Evolutionary conservation across 805 yeast species (phyloP).

Genomic region (Teunomyces atbi): DNA sequence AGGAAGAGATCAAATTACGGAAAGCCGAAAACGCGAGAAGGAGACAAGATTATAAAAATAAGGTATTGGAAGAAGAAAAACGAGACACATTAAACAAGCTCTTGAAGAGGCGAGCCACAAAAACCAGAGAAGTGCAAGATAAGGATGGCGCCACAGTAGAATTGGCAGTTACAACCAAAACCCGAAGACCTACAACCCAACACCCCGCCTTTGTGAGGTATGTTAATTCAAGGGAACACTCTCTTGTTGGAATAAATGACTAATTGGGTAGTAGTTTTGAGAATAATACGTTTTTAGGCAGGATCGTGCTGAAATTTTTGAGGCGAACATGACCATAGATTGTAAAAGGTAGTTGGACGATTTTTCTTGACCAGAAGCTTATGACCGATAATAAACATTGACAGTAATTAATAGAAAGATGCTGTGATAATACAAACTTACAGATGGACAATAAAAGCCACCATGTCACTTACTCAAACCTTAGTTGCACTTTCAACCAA

Average conservation of each 20-base stretch:
- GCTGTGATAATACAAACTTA: background rate
- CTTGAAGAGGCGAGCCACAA: slow-evolving; percentile 78
- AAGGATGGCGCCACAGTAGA: slow-evolving; percentile 24
- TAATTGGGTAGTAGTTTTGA: background rate
- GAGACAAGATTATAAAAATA: slow-evolving; percentile 79
- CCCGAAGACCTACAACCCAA: slow-evolving; percentile 40
- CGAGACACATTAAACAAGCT: slow-evolving; percentile 86
- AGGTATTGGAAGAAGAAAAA: slow-evolving; percentile 87
- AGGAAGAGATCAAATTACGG: slow-evolving; percentile 77
- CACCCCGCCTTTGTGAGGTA: slow-evolving; percentile 49
- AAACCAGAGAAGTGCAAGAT: slow-evolving; percentile 47
- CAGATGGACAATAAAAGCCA: background rate
- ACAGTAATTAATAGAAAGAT: too few species aligned
- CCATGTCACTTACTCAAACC: background rate
- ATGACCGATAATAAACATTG: too few species aligned
- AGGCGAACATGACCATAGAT: background rate
- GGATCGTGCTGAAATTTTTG: background rate
- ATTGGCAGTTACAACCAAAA: slow-evolving; percentile 22
- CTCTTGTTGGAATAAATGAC: slow-evolving; percentile 9
- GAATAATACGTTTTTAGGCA: background rate
- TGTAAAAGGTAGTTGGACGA: background rate
- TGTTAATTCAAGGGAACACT: slow-evolving; percentile 23
- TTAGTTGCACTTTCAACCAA: background rate
- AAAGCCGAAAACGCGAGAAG: slow-evolving; percentile 87
- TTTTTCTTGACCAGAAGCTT: background rate